Percentiles rank a stretch among this genome's conserved stretches.
These are phyloP conservation scores for Dichotomocladium elegans DNA, from an alignment of 371 early-diverging fungal genomes.

Conservation along the genomic window DNA sequence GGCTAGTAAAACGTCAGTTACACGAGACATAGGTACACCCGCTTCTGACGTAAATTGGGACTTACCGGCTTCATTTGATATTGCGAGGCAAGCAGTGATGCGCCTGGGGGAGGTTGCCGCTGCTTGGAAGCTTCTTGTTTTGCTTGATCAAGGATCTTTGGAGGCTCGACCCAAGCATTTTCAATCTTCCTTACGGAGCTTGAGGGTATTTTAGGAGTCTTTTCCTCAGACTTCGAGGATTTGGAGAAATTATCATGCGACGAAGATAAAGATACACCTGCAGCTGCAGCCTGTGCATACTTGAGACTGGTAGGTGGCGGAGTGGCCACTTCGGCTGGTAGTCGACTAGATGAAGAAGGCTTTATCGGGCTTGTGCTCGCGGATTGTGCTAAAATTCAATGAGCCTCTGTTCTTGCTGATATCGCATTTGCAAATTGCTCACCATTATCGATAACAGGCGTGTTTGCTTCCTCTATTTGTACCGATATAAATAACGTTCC, in stretches of 20 bases:
- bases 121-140: constrained; percentile 17
- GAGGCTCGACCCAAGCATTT: constrained; percentile 27
- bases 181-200: constrained; percentile 1
- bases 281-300: constrained; percentile 34
- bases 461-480: no score
- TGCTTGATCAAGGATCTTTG: constrained; percentile 22
- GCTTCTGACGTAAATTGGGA: no score
- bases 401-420: no score
- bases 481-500: no score
- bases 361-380: constrained; percentile 4
- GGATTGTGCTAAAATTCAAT: background rate
- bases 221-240: constrained; percentile 1
- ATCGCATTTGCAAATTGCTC: no score
- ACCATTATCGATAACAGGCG: no score
- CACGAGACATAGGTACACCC: no score
- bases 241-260: constrained; percentile 8
- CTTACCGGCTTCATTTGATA: constrained; percentile 19
- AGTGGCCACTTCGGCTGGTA: background rate
- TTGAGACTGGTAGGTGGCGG: constrained; percentile 14
- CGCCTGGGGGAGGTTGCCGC: constrained; percentile 12
- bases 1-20: constrained; percentile 1
- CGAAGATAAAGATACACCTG: constrained; percentile 4
- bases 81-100: constrained; percentile 17
- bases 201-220: background rate
- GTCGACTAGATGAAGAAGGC: background rate